Evolutionary conservation across 192 early-diverging fungal species (phyloP).

Genomic region (Coemansia biformis): DNA sequence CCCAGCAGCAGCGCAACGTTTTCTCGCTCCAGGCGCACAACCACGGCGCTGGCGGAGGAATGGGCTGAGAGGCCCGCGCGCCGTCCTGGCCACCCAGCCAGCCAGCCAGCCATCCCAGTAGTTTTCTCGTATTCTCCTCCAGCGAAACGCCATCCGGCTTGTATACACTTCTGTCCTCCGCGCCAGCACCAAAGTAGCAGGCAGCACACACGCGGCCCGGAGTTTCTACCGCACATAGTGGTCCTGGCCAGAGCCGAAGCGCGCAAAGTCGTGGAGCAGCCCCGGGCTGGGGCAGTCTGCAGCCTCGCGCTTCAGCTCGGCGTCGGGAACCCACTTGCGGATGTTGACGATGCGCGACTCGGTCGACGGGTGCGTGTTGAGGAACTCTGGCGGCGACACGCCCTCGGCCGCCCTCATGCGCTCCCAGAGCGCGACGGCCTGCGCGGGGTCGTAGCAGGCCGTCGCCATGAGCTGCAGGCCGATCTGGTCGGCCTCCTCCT

Average conservation of each 20-base stretch:
- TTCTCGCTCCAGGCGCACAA: conserved; percentile 8
- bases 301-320: conserved; percentile 31
- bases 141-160: too few species aligned
- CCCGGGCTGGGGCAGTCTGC: conserved; percentile 31
- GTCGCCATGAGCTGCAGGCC: conserved; percentile 83
- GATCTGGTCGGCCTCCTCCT: conserved; percentile 90
- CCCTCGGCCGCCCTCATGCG: conserved; percentile 62
- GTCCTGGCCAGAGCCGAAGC: neutral
- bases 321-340: conserved; percentile 39
- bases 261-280: conserved; percentile 18
- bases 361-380: conserved; percentile 82
- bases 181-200: too few species aligned
- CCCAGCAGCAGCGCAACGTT: conserved; percentile 3
- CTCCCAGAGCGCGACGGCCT: conserved; percentile 77
- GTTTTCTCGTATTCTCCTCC: too few species aligned
- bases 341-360: conserved; percentile 61
- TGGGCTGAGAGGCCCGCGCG: too few species aligned
- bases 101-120: too few species aligned
- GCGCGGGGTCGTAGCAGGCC: conserved; percentile 86
- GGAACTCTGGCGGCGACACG: conserved; percentile 54
- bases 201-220: too few species aligned
- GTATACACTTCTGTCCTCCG: too few species aligned
- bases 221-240: too few species aligned
- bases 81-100: too few species aligned
- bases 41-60: too few species aligned